Evolutionary conservation across 257 asterid genomes (phyloP), one percentile per base, ranked within the genome.

Genomic region (Ophiorrhiza pumila): DNA sequence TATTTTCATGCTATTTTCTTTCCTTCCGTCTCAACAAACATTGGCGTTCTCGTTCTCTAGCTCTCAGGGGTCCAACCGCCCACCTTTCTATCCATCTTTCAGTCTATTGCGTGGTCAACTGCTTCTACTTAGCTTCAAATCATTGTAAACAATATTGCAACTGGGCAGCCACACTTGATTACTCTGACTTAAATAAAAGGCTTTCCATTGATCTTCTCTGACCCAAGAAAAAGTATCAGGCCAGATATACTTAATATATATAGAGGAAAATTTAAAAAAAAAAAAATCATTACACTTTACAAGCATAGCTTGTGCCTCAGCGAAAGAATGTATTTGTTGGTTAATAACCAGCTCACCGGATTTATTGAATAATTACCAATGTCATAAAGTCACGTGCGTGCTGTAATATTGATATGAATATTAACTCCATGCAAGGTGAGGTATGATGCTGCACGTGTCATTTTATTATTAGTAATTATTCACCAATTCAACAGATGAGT

Each of bases 61-160:
- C 29, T 57, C 5, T 20, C 18, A 47, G 62, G 62, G 47, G 47
- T 57, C 72, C 20, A 22, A 46, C 15, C 55, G 64, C 52, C 63
- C 52, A 12, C 15, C 39, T 27, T 34, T 50, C 47, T 41, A 4
- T 65, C 11, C 1, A 15, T 0, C 13, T 59, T 15, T 37, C 34
- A 35, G 49, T 18, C 60, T 31, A 35, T 53, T 63, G 49, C 46
- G 71, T 49, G 50, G 71, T 74, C 71, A 65, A 42, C 72, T 68
- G 32, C 46, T 18, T 64, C 22, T 74, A 41, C 65, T 63, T 65
- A 53, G 47, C 78, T 52, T 57, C 56, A 29, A 55, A 74, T 65
- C 49, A 74, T 74, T 65, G 55, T 25, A 5, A 5, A 43, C 52
- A 46, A 46, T 39, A 15, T 41, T 39, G 75, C 75, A 56, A 27